phyloP scores from a whole-genome alignment of 768 basidiomycete genomes.

The Lyophyllum shimeji region DNA sequence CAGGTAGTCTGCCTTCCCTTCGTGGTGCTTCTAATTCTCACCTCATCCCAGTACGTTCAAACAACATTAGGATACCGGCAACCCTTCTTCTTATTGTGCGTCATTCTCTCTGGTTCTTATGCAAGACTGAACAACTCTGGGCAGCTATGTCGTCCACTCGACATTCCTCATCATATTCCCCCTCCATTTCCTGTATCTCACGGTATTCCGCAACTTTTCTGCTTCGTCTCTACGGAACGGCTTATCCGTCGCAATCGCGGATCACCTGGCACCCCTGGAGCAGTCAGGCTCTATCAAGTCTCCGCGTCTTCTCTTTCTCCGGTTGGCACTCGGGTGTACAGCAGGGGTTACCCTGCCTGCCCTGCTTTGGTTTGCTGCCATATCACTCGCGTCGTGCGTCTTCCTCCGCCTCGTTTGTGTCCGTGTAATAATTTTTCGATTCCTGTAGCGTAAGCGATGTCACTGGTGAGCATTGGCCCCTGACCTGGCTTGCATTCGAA shows the following conservation, averaged over 20 bases:
- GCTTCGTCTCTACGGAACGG: conserved; percentile 48
- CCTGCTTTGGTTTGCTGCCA: conserved; percentile 74
- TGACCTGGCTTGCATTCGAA: conserved; percentile 7
- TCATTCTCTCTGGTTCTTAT: neutral
- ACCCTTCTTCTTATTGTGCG: conserved; percentile 88
- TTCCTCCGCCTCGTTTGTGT: conserved; percentile 3
- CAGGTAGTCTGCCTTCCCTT: conserved; percentile 47
- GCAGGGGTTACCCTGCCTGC: conserved; percentile 61
- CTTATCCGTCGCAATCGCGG: conserved; percentile 49
- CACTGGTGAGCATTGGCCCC: conserved; percentile 45
- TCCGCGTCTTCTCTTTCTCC: conserved; percentile 35
- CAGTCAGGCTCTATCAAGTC: conserved; percentile 32
- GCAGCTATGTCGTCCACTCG: conserved; percentile 86
- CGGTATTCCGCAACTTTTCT: conserved; percentile 46
- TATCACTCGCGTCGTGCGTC: conserved; percentile 71
- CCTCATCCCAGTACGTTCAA: conserved; percentile 61
- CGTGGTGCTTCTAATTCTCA: neutral
- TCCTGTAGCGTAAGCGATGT: conserved; percentile 71
- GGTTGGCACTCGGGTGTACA: conserved; percentile 45
- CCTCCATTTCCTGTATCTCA: conserved; percentile 71
- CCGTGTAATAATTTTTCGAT: neutral
- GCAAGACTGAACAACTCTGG: neutral
- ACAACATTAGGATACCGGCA: conserved; percentile 75
- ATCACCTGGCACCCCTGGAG: conserved; percentile 40
- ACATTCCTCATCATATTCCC: conserved; percentile 79